Evolutionary conservation across 495 filamentous ascomycete species (phyloP).

Genomic region (Zalerion maritima): DNA sequence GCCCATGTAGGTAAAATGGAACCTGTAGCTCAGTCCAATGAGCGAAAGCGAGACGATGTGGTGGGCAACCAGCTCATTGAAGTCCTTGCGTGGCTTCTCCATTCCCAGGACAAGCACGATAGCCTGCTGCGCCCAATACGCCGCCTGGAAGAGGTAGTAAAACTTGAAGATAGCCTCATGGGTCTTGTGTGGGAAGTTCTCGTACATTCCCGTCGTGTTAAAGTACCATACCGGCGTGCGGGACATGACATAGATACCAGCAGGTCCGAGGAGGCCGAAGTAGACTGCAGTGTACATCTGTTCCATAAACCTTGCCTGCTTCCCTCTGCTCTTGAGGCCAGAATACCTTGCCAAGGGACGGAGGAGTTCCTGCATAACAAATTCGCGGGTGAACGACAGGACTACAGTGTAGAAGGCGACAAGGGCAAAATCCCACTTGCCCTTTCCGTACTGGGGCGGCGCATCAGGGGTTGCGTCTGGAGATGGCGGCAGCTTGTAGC

Average conservation of each 20-base stretch:
- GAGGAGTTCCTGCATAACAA: constrained; percentile 86
- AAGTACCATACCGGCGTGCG: constrained; percentile 94
- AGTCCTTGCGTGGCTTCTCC: constrained; percentile 94
- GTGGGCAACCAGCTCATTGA: constrained; percentile 85
- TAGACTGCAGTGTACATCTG: constrained; percentile 96
- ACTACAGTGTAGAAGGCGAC: constrained; percentile 83
- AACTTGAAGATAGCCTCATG: constrained; percentile 86
- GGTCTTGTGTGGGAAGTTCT: constrained; percentile 73
- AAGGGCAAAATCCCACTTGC: constrained; percentile 68
- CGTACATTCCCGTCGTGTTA: constrained; percentile 82
- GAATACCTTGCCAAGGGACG: constrained; percentile 58
- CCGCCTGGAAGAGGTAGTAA: constrained; percentile 90
- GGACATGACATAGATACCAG: constrained; percentile 85
- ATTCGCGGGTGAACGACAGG: constrained; percentile 86
- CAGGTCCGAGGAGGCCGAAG: constrained; percentile 72
- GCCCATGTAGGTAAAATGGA: constrained; percentile 98
- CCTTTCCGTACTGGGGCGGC: constrained; percentile 76
- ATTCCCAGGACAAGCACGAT: constrained; percentile 78
- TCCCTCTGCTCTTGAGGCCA: constrained; percentile 59
- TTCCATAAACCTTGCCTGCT: constrained; percentile 92
- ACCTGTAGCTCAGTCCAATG: constrained; percentile 82
- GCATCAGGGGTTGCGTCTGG: constrained; percentile 32
- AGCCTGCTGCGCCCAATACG: constrained; percentile 92
- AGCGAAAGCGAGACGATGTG: constrained; percentile 86
- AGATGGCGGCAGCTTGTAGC: constrained; percentile 55